Evolutionary conservation across 345 rosid genomes (phyloP), one percentile per base, ranked within the genome.

Genomic region (Ailanthus altissimus): DNA sequence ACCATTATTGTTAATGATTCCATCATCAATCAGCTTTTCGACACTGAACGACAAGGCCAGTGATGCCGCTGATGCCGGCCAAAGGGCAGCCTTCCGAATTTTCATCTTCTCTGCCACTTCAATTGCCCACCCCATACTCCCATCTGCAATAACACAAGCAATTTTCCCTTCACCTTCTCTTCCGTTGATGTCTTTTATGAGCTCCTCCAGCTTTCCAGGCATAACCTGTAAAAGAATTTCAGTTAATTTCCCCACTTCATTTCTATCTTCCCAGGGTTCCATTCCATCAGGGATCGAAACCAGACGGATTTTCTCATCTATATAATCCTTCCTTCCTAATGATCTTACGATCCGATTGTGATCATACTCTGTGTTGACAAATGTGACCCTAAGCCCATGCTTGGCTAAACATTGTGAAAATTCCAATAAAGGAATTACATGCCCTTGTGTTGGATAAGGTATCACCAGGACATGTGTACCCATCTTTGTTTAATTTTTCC

Each of bases 311-410:
- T 26, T 4, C 50, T 26, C 23, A 6, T 21, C 58, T 21, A 47
- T 25, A 18, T 7, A 68, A 5, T 25, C 25, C 20, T 68, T 50
- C 13, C 26, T 56, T 6, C 13, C 58, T 8, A 68, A 68, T 26
- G 23, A 6, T 11, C 12, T 50, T 58, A 68, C 16, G 1, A 68
- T 23, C 43, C 58, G 32, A 21, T 68, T 4, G 58, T 47, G 58
- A 50, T 26, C 26, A 25, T 53, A 61, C 8, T 81, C 76, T 4
- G 78, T 26, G 79, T 81, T 81, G 5, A 81, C 68, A 75, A 81
- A 74, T 14, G 76, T 74, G 69, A 81, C 47, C 51, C 21, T 69
- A 67, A 78, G 3, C 3, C 81, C 81, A 68, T 46, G 66, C 26
- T 68, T 51, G 8, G 46, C 70, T 40, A 69, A 11, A 25, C 46